A percentile compares a stretch with the other conserved stretches of the same genome.
Conservation (phyloP, 495 filamentous ascomycete genomes). For the Collariella sp. region DNA sequence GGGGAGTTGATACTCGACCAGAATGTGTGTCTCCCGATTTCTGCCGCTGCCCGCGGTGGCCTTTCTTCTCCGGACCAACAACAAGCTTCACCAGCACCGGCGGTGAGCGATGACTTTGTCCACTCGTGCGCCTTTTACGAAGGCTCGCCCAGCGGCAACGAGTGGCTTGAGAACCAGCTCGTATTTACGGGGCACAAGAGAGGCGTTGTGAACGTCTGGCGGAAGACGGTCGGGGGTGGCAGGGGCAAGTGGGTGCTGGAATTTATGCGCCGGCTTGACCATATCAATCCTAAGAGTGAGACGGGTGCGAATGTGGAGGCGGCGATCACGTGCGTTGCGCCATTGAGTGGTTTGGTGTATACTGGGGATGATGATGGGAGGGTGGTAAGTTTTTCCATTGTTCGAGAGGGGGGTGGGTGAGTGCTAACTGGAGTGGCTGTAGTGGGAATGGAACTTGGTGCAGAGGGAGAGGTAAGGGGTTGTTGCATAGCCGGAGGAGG, state of each 20-base stretch:
- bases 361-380: conserved; percentile 85
- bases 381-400: conserved; percentile 47
- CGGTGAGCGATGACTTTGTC: conserved; percentile 54
- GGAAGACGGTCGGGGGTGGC: conserved; percentile 34
- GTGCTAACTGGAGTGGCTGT: conserved; percentile 23
- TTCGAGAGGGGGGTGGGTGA: conserved; percentile 13
- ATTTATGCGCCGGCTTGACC: conserved; percentile 68
- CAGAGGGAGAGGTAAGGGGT: conserved; percentile 48
- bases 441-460: conserved; percentile 91
- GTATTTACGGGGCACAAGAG: conserved; percentile 80
- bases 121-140: conserved; percentile 88
- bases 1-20: conserved; percentile 74
- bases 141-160: conserved; percentile 60
- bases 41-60: no score
- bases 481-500: background rate
- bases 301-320: conserved; percentile 66
- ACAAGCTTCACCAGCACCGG: background rate
- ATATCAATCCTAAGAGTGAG: conserved; percentile 65
- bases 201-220: conserved; percentile 74
- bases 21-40: conserved; percentile 51
- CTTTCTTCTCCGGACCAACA: background rate
- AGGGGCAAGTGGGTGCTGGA: conserved; percentile 43
- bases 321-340: conserved; percentile 80
- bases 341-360: conserved; percentile 76
- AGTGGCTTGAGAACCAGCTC: conserved; percentile 83